Conservation (phyloP, 2,329 filamentous ascomycete species). For the Colletotrichum godetiae region DNA sequence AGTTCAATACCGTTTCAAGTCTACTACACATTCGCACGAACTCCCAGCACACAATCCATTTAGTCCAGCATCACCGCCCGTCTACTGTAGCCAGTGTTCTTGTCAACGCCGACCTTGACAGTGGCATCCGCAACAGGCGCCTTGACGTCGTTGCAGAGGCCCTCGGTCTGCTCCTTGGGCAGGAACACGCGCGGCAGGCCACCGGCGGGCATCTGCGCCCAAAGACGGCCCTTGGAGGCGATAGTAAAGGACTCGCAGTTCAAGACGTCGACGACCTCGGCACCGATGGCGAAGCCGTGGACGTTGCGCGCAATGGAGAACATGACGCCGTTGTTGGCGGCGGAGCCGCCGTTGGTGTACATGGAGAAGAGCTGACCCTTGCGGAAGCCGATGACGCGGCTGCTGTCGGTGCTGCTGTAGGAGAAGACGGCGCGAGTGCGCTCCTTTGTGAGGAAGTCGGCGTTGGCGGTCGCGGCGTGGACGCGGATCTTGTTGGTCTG, state of each 20-base stretch:
- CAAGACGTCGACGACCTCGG: constrained; percentile 53
- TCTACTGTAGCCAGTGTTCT: constrained; percentile 24
- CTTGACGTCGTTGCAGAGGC: constrained; percentile 30
- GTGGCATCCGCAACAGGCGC: constrained; percentile 22
- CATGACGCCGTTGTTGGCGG: constrained; percentile 44
- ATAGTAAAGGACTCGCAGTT: constrained; percentile 47
- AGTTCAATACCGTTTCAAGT: not conserved
- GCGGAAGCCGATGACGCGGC: constrained; percentile 32
- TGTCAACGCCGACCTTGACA: constrained; percentile 33
- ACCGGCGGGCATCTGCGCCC: constrained; percentile 33
- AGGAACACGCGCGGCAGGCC: constrained; percentile 30
- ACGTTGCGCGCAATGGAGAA: constrained; percentile 48
- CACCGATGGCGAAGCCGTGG: constrained; percentile 47
- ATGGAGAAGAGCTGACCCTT: constrained; percentile 39
- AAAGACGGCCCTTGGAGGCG: constrained; percentile 27
- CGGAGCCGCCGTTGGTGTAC: constrained; percentile 53
- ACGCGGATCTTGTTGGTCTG: constrained; percentile 61
- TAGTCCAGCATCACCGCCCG: constrained; percentile 13
- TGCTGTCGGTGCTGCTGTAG: constrained; percentile 19
- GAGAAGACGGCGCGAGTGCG: constrained; percentile 29
- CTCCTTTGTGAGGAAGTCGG: constrained; percentile 23
- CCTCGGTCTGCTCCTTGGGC: constrained; percentile 29
- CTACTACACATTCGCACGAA: not conserved
- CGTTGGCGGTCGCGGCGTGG: constrained; percentile 14
- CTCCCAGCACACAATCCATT: not conserved